Conservation (phyloP, 345 rosid genomes). For the Sisymbrium altissimum region DNA sequence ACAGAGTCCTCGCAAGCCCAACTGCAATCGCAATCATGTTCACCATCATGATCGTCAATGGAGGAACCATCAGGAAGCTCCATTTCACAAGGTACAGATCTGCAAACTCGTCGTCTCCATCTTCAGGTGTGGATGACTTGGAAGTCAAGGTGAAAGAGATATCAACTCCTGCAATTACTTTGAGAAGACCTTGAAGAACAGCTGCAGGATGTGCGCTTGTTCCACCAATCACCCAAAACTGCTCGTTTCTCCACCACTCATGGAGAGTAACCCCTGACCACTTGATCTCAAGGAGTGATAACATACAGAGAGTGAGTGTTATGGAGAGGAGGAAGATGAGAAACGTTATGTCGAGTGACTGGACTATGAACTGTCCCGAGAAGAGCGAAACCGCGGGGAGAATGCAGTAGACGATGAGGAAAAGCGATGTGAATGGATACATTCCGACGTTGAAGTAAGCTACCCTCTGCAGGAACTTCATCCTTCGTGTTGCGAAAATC, state of each 20-base stretch:
- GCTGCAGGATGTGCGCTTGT: slow-evolving; percentile 88
- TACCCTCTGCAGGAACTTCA: slow-evolving; percentile 69
- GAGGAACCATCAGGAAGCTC: slow-evolving; percentile 75
- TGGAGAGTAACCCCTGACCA: slow-evolving; percentile 79
- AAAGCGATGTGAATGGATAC: slow-evolving; percentile 78
- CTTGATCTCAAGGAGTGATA: slow-evolving; percentile 66
- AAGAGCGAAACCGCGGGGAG: slow-evolving; percentile 67
- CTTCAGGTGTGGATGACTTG: slow-evolving; percentile 60
- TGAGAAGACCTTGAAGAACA: slow-evolving; percentile 62
- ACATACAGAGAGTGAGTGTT: slow-evolving; percentile 55
- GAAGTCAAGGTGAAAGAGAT: slow-evolving; percentile 72
- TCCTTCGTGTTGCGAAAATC: slow-evolving; percentile 47
- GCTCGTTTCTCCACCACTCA: slow-evolving; percentile 90
- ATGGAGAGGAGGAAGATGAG: slow-evolving; percentile 54
- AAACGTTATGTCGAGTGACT: slow-evolving; percentile 50
- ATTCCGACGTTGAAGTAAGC: slow-evolving; percentile 76
- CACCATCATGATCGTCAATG: slow-evolving; percentile 64
- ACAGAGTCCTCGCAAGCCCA: slow-evolving; percentile 59
- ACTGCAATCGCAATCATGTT: slow-evolving; percentile 58
- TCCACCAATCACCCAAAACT: slow-evolving; percentile 82
- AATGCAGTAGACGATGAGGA: slow-evolving; percentile 71
- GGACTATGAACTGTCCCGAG: slow-evolving; percentile 73
- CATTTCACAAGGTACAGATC: slow-evolving; percentile 61
- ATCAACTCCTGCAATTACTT: slow-evolving; percentile 75
- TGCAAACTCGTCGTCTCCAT: slow-evolving; percentile 63